Evolutionary conservation across 768 basidiomycete species (phyloP).

Genomic region (Calocera cornea): DNA sequence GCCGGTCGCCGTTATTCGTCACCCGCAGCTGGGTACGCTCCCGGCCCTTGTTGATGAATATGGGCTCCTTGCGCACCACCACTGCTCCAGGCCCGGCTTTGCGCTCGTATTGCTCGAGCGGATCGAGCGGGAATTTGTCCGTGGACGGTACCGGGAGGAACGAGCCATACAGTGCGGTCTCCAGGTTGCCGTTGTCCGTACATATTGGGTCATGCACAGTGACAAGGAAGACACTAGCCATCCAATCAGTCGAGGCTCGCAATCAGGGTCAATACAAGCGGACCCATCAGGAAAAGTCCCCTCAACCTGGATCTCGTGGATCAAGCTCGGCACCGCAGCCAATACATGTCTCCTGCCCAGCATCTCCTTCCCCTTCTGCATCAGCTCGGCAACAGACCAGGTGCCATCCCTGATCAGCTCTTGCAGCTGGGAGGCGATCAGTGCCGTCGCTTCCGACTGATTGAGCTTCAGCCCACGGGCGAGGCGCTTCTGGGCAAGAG

Average conservation of each 20-base stretch:
- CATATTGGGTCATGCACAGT: constrained; percentile 93
- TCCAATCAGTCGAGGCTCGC: neutral
- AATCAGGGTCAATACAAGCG: neutral
- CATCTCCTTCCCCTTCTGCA: constrained; percentile 81
- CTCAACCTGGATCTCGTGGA: constrained; percentile 88
- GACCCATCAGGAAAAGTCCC: constrained; percentile 84
- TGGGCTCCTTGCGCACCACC: constrained; percentile 47
- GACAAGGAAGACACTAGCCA: constrained; percentile 73
- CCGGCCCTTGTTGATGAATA: constrained; percentile 64
- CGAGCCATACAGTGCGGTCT: constrained; percentile 83
- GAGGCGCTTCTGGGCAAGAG: constrained; percentile 83
- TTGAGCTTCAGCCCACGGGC: constrained; percentile 87
- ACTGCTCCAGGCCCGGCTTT: constrained; percentile 62
- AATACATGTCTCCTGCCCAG: constrained; percentile 83
- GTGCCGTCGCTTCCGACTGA: constrained; percentile 70
- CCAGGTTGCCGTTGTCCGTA: constrained; percentile 62
- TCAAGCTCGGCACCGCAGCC: constrained; percentile 54
- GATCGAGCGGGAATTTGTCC: constrained; percentile 46
- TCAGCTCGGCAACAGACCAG: constrained; percentile 76
- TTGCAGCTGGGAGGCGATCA: constrained; percentile 86
- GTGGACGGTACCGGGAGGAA: constrained; percentile 71
- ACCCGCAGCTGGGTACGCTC: constrained; percentile 58
- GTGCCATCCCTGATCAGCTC: constrained; percentile 87
- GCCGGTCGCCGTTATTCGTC: constrained; percentile 83
- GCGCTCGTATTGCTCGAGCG: constrained; percentile 36